These are phyloP conservation scores for Xerocomus potaroensis DNA, from an alignment of 768 basidiomycete species.

Conservation along the genomic window DNA sequence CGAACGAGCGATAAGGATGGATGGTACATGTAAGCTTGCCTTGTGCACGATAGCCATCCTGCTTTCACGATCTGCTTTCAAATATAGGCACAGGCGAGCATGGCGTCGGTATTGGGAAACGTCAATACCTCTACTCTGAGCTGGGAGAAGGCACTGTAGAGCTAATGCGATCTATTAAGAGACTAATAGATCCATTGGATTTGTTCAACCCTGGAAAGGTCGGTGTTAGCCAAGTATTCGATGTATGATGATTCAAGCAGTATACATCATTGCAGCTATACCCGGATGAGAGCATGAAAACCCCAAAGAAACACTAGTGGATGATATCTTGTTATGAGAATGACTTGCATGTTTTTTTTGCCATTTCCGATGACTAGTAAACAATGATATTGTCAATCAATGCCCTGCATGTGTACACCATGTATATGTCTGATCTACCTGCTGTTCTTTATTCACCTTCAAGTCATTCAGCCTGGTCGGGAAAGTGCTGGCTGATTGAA, in stretches of 20 bases:
- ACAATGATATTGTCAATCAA: no score
- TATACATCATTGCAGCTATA: conserved; percentile 10
- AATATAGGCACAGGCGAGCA: conserved; percentile 71
- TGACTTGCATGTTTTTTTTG: not conserved
- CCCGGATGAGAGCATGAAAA: conserved; percentile 24
- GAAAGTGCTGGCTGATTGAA: no score
- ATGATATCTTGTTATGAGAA: not conserved
- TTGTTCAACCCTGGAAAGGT: conserved; percentile 87
- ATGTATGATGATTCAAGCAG: no score
- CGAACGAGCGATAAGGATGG: conserved; percentile 59
- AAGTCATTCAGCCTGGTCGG: no score
- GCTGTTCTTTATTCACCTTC: no score
- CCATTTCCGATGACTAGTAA: no score
- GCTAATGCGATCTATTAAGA: conserved; percentile 81
- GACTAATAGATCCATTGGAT: conserved; percentile 64
- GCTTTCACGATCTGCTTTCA: not conserved
- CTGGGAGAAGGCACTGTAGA: conserved; percentile 78
- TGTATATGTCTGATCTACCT: no score
- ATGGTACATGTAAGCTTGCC: conserved; percentile 60
- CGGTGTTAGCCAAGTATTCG: not conserved
- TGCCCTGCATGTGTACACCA: not conserved
- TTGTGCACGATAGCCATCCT: not conserved
- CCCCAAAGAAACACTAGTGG: not conserved
- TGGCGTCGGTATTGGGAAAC: conserved; percentile 85
- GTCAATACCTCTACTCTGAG: conserved; percentile 74